Conservation (phyloP, 2,329 filamentous ascomycete species). For the Exserohilum rostratum region DNA sequence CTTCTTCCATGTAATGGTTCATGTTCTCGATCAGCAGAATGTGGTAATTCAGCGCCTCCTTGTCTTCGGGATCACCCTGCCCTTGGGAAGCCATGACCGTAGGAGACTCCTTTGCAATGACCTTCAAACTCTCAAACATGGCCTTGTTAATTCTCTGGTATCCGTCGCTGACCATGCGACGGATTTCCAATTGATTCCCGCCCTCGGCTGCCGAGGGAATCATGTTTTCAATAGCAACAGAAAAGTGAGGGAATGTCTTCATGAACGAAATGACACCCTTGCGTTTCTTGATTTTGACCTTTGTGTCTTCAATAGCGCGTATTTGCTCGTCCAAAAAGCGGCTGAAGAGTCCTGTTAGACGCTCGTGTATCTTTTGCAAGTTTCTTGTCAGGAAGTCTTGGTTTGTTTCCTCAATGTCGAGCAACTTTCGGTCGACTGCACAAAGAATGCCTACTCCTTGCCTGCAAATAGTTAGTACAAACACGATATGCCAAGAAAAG, state of each 20-base stretch:
- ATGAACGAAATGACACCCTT: constrained; percentile 97
- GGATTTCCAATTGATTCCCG: constrained; percentile 66
- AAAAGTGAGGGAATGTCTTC: constrained; percentile 88
- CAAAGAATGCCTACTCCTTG: constrained; percentile 90
- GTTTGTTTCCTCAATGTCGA: constrained; percentile 83
- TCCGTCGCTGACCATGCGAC: constrained; percentile 80
- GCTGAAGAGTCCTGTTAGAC: constrained; percentile 75
- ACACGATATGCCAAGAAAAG: background rate
- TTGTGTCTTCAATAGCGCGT: constrained; percentile 94
- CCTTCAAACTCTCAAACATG: constrained; percentile 97
- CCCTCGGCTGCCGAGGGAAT: constrained; percentile 60
- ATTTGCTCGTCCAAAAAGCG: constrained; percentile 96
- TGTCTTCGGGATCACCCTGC: constrained; percentile 77
- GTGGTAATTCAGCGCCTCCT: constrained; percentile 95
- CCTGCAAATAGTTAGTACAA: constrained; percentile 52
- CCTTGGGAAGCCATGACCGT: constrained; percentile 59
- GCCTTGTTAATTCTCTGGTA: constrained; percentile 88
- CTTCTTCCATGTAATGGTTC: constrained; percentile 95
- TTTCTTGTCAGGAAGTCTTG: constrained; percentile 87
- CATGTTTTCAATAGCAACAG: constrained; percentile 83
- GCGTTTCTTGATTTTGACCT: constrained; percentile 98
- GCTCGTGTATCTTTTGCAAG: constrained; percentile 78
- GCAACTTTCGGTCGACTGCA: constrained; percentile 77
- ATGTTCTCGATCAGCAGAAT: constrained; percentile 98
- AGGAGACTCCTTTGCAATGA: constrained; percentile 79